Base-by-base conservation (phyloP, 2,329 filamentous ascomycete species). In the Alternaria gansuensis region DNA sequence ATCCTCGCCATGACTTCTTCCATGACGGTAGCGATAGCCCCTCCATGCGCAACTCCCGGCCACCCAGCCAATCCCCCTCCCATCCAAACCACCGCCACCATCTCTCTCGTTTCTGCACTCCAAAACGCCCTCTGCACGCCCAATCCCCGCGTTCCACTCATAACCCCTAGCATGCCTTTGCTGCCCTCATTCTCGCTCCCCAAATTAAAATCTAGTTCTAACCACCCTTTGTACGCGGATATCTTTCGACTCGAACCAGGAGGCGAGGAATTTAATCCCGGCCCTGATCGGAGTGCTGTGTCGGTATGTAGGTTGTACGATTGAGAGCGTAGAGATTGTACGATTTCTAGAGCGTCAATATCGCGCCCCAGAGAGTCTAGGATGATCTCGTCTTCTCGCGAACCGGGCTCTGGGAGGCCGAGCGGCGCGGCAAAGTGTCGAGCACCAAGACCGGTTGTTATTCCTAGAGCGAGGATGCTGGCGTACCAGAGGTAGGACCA, bases 11-110 rank as follows among this genome's bases (percentile, higher is more conserved):
- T 81, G 51, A 83, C 85, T 79, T 93, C 90, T 73, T 91, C 86
- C 36, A 93, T 77, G 3, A 91, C 75, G 0, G 88, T 92, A 7
- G 88, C 88, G 48, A 90, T 82, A 6, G 84, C 81, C 13, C 90
- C 90, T 54, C 90, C 90, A 78, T 94, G 90, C 51, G 87, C 86
- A 39, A 90, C 81, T 11, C 85, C 84, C 1, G 90, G 90, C 88
- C 89, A 93, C 4, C 91, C 90, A 46, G 83, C 81, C 21, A 89
- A 72, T 1, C 81, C 85, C n/a, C 81, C 75, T 6, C 90, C 91
- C 53, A 93, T 83, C 80, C 83, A 90, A 4, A 93, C 80, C n/a
- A 93, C 82, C 49, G 82, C 84, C 10, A 88, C 78, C 33, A 87
- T 75, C 67, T 87, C 85, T 64, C 86, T 82, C 6, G 87, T 85